phyloP scores from a whole-genome alignment of 345 rosid species.

The Punica granatum region DNA sequence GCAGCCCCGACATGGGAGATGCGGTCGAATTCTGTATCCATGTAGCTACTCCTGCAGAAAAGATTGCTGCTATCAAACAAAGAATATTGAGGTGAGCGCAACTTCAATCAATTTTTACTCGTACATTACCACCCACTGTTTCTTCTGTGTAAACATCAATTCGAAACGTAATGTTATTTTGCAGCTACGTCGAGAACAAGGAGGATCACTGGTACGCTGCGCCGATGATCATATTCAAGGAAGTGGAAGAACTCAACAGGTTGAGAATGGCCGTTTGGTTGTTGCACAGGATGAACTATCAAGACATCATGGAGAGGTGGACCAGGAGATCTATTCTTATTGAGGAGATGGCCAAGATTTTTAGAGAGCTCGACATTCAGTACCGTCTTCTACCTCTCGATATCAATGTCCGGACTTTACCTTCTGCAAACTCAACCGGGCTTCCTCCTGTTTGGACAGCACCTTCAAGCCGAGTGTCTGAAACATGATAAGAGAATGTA shows the following conservation, averaged over 20 bases:
- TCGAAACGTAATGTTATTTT: background rate
- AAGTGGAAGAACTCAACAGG: conserved; percentile 48
- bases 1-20: conserved; percentile 44
- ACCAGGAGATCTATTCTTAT: conserved; percentile 49
- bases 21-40: conserved; percentile 34
- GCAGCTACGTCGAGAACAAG: conserved; percentile 60
- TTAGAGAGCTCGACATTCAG: conserved; percentile 64
- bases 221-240: conserved; percentile 53
- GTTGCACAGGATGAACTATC: conserved; percentile 67
- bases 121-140: background rate
- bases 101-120: background rate
- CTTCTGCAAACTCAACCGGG: conserved; percentile 26
- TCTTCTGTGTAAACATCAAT: background rate
- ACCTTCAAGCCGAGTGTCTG: conserved; percentile 1
- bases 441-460: conserved; percentile 26
- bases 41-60: conserved; percentile 32
- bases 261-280: conserved; percentile 68
- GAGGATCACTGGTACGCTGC: conserved; percentile 71
- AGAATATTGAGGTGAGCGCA: conserved; percentile 20
- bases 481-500: background rate
- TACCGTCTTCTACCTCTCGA: conserved; percentile 59
- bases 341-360: conserved; percentile 66
- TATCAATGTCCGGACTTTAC: conserved; percentile 44
- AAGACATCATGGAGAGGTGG: conserved; percentile 67
- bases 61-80: conserved; percentile 27